Base-by-base conservation (phyloP, 805 yeast genomes). In the Tetrapisispora phaffii region DNA sequence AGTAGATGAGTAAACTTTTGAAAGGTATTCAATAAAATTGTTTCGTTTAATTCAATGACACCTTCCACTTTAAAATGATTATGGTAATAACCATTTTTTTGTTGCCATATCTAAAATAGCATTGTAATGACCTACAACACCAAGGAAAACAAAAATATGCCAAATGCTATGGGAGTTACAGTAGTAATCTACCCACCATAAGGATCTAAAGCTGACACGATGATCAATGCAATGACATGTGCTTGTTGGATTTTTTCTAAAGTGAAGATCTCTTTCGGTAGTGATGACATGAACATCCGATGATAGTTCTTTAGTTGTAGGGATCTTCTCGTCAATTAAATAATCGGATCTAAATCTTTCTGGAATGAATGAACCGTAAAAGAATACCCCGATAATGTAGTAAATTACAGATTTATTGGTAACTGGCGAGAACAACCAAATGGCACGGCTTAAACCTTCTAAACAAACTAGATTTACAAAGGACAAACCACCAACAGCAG, bases 91-190 rank as follows among this genome's bases (percentile, higher is more conserved):
- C 66, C 66, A 60, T 46, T 57, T 55, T 17, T 68, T 69, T 41
- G 69, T 70, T 51, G 80, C 80, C 84, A 89, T 81, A 46, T 77
- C 80, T 49, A 86, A 68, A 33, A 87, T 69, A 13, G 94, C 90
- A 45, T 71, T 70, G 64, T 89, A 93, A 63, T 90, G 97, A 28
- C 94, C 95, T 35, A 84, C 63, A n/a, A 87, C 79, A 2, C 98
- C 98, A 22, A 84, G 72, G 16, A 93, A 75, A 26, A 93, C 98
- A 59, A 84, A 86, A 12, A 87, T 61, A 66, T 90, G 98, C 98
- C 98, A 90, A 26, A 90, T 70, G 57, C 88, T 89, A 63, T 90
- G 98, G 32, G 96, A 85, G 35, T 79, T 74, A 44, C 80, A 70
- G 23, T 75, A 62, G 60, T 82, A 84, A 54, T 85, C 93, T 15